Conservation (phyloP, 805 yeast species). For the Cyberlindnera mycetangii region DNA sequence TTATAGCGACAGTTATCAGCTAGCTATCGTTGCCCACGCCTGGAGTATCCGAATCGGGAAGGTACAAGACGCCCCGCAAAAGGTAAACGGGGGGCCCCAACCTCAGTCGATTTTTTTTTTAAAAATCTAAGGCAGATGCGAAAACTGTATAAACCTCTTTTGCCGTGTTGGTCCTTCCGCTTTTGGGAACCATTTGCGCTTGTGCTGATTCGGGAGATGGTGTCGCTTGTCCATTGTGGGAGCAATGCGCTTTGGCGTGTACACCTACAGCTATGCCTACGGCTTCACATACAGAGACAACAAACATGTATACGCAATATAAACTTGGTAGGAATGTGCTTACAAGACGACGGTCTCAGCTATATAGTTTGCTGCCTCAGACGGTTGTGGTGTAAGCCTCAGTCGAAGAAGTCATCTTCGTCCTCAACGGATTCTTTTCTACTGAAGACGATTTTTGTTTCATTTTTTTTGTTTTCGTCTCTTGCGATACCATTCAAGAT, state of each 20-base stretch:
- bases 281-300: no score
- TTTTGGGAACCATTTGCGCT: not conserved
- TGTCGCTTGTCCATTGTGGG: not conserved
- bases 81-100: not conserved
- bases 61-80: not conserved
- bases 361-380: no score
- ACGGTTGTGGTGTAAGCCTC: no score
- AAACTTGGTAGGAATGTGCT: no score
- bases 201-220: no score
- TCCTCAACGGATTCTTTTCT: constrained; percentile 30
- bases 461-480: constrained; percentile 61
- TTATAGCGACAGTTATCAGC: not conserved
- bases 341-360: no score
- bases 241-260: no score
- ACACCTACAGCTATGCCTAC: no score
- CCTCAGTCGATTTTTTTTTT: no score
- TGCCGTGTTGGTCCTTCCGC: not conserved
- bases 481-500: constrained; percentile 79
- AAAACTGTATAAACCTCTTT: no score
- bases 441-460: constrained; percentile 53
- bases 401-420: constrained; percentile 47
- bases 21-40: constrained; percentile 3
- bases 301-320: no score
- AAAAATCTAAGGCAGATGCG: no score
- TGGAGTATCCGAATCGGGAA: constrained; percentile 15